Conservation (phyloP, 345 rosid species). For the Laguncularia racemosa region DNA sequence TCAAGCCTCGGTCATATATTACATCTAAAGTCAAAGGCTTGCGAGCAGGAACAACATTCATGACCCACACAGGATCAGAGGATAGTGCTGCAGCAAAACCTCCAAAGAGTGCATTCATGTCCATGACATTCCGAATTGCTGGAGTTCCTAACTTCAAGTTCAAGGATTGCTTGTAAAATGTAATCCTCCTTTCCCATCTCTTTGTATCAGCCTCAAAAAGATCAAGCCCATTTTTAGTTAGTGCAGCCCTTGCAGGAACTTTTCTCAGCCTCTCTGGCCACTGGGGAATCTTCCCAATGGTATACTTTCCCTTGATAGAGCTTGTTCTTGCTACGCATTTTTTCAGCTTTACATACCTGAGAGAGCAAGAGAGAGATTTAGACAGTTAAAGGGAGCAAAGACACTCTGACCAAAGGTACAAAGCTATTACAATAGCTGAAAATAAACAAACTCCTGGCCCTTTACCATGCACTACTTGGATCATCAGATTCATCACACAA, state of each 20-base stretch:
- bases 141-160: conserved; percentile 65
- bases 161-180: conserved; percentile 62
- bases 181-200: conserved; percentile 85
- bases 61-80: conserved; percentile 88
- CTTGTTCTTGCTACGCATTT: conserved; percentile 64
- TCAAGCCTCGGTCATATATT: conserved; percentile 80
- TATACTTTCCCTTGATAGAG: conserved; percentile 55
- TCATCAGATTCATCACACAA: conserved; percentile 71
- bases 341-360: conserved; percentile 78
- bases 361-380: not conserved
- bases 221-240: conserved; percentile 74
- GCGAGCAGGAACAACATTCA: conserved; percentile 87
- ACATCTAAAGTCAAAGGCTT: conserved; percentile 71
- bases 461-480: conserved; percentile 81
- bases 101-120: conserved; percentile 93
- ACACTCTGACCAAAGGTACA: too few species aligned
- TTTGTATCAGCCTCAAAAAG: conserved; percentile 87
- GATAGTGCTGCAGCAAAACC: conserved; percentile 84
- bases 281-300: conserved; percentile 55
- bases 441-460: conserved; percentile 1
- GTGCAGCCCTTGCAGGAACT: conserved; percentile 66
- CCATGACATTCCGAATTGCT: conserved; percentile 82
- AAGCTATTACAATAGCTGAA: not conserved
- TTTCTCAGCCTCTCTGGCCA: conserved; percentile 79
- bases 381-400: too few species aligned